phyloP scores from a whole-genome alignment of 352 stramenopile species.

The Elongisporangium prolatum region DNA sequence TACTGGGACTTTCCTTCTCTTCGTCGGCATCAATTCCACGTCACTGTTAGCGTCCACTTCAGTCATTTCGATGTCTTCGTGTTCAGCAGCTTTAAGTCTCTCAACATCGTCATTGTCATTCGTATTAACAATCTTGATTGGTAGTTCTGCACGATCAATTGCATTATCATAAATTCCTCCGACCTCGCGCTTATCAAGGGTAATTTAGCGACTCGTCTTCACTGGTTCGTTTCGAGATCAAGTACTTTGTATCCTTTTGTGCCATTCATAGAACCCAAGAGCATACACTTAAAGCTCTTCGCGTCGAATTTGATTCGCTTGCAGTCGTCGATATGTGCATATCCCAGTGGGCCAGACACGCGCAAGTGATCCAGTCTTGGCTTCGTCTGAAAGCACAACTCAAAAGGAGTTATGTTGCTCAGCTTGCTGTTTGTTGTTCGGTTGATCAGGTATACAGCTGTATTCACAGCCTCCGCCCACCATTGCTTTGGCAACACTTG shows the following conservation, averaged over 20 bases:
- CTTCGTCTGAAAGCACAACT: slow-evolving; percentile 5
- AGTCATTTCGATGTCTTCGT: too few species aligned
- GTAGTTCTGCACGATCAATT: background rate
- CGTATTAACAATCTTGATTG: too few species aligned
- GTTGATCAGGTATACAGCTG: too few species aligned
- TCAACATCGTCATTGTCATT: too few species aligned
- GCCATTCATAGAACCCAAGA: slow-evolving; percentile 6
- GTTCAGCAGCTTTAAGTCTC: too few species aligned
- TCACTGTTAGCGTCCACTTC: too few species aligned
- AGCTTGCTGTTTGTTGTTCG: too few species aligned
- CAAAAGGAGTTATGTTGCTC: slow-evolving; percentile 8
- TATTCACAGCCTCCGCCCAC: too few species aligned
- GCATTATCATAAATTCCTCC: background rate
- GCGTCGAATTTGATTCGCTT: slow-evolving; percentile 11
- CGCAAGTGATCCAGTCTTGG: slow-evolving; percentile 6
- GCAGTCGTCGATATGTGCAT: slow-evolving; percentile 8
- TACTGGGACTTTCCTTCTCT: too few species aligned
- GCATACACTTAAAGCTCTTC: slow-evolving; percentile 8
- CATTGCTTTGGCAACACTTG: too few species aligned
- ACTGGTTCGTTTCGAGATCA: background rate
- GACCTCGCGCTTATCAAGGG: background rate
- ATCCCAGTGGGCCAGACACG: slow-evolving; percentile 13
- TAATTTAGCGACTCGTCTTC: background rate
- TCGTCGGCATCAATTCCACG: too few species aligned
- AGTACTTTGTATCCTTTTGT: slow-evolving; percentile 8